These are phyloP conservation scores for Byssochlamys sp. DNA, from an alignment of 2,329 filamentous ascomycete genomes.

Conservation along the genomic window DNA sequence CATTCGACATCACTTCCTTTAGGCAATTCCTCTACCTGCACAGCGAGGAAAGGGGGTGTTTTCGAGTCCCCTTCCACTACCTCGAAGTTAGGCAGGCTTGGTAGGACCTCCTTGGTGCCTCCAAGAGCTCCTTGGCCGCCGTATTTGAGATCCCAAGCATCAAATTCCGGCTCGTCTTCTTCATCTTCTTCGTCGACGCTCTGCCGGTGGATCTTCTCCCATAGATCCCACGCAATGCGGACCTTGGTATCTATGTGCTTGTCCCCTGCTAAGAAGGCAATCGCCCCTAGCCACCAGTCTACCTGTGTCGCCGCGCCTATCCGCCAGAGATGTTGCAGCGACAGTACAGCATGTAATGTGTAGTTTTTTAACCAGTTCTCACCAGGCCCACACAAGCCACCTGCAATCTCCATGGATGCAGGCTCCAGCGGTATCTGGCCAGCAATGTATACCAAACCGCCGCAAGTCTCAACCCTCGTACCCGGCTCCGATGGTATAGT, in stretches of 20 bases:
- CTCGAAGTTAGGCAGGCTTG: conserved; percentile 18
- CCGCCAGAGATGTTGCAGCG: conserved; percentile 82
- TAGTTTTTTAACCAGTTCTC: conserved; percentile 31
- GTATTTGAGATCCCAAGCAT: conserved; percentile 48
- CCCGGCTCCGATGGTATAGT: conserved; percentile 37
- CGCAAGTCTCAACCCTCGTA: conserved; percentile 11
- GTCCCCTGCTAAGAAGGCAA: conserved; percentile 60
- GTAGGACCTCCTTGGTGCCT: conserved; percentile 15
- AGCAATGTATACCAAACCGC: conserved; percentile 56
- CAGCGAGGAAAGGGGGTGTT: conserved; percentile 61
- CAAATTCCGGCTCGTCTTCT: conserved; percentile 40
- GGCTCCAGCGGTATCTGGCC: conserved; percentile 87
- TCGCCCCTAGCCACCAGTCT: conserved; percentile 62
- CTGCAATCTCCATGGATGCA: conserved; percentile 55
- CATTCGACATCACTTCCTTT: conserved; percentile 70
- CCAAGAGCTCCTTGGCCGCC: conserved; percentile 40
- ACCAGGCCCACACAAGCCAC: conserved; percentile 11
- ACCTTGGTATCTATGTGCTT: conserved; percentile 26
- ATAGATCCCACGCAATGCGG: conserved; percentile 32
- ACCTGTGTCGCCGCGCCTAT: conserved; percentile 65
- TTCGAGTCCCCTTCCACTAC: conserved; percentile 14
- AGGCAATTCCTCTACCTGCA: conserved; percentile 68
- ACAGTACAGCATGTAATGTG: conserved; percentile 54
- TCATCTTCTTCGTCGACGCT: conserved; percentile 21
- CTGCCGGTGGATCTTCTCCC: conserved; percentile 32